A percentile compares a stretch with the other conserved stretches of the same genome.
Evolutionary conservation across 163 green algal genomes (phyloP).

Genomic region (Scenedesmus sp.): DNA sequence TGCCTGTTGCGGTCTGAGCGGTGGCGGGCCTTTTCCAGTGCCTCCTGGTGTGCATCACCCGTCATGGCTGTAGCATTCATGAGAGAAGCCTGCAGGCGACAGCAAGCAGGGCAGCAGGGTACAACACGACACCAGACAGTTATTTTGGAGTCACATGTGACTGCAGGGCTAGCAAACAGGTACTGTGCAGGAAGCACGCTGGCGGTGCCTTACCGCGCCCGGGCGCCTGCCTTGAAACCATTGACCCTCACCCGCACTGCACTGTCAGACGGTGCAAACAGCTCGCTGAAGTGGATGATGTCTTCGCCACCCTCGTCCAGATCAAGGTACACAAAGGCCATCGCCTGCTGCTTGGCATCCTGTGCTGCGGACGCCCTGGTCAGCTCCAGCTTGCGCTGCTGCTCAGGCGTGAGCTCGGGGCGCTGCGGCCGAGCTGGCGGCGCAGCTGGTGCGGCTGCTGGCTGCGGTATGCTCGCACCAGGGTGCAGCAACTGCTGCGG

Average conservation of each 20-base stretch:
- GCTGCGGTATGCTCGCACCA: background rate
- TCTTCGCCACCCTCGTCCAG: slow-evolving; percentile 39
- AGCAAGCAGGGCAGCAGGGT: background rate
- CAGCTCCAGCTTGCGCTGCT: slow-evolving; percentile 9
- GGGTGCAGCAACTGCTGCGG: background rate
- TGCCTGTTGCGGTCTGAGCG: slow-evolving; percentile 18
- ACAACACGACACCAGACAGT: background rate
- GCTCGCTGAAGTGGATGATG: slow-evolving; percentile 47
- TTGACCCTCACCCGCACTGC: too few species aligned
- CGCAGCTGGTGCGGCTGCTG: slow-evolving; percentile 17
- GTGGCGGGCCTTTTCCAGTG: background rate
- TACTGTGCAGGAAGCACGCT: too few species aligned
- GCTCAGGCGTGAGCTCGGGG: background rate
- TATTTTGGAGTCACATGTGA: background rate
- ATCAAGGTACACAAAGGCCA: slow-evolving; percentile 54
- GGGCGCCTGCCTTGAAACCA: too few species aligned
- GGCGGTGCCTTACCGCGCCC: too few species aligned
- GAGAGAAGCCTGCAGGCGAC: background rate
- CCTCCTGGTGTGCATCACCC: background rate
- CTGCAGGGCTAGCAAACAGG: too few species aligned
- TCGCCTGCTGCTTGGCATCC: slow-evolving; percentile 35
- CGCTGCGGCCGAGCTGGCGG: background rate
- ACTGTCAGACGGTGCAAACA: slow-evolving; percentile 42
- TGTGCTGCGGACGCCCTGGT: background rate
- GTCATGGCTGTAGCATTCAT: slow-evolving; percentile 14